Conservation (phyloP, 116 monocot species). For the Posidonia oceanica region DNA sequence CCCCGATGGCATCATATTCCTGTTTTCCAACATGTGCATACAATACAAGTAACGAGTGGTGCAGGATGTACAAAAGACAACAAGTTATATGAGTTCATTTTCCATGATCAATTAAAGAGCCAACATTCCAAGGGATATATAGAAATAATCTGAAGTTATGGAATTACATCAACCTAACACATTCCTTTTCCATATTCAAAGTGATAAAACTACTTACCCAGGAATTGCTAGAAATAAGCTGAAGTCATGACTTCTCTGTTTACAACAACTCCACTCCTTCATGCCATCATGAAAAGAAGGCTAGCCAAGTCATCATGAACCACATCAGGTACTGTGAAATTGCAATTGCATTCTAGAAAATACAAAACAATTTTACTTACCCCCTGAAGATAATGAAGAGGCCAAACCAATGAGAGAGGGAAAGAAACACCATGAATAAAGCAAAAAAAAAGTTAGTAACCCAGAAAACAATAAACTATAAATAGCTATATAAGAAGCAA, state of each 20-base stretch:
- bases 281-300: constrained; percentile 95
- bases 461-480: neutral
- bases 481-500: neutral
- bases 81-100: no score
- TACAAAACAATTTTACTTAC: constrained; percentile 21
- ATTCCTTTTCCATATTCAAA: no score
- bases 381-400: constrained; percentile 32
- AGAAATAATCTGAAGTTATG: neutral
- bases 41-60: no score
- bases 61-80: no score
- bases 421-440: constrained; percentile 3
- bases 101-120: no score
- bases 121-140: neutral
- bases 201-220: constrained; percentile 37
- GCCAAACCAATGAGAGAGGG: neutral
- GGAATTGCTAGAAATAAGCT: constrained; percentile 93
- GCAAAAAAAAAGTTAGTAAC: constrained; percentile 7
- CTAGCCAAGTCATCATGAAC: constrained; percentile 15
- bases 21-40: no score
- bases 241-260: constrained; percentile 98
- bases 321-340: neutral
- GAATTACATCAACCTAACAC: no score
- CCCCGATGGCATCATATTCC: no score
- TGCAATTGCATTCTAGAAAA: neutral
- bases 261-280: constrained; percentile 99